These are phyloP conservation scores for Urostyla sp. DNA, from an alignment of 73 alveolate species.

Conservation along the genomic window DNA sequence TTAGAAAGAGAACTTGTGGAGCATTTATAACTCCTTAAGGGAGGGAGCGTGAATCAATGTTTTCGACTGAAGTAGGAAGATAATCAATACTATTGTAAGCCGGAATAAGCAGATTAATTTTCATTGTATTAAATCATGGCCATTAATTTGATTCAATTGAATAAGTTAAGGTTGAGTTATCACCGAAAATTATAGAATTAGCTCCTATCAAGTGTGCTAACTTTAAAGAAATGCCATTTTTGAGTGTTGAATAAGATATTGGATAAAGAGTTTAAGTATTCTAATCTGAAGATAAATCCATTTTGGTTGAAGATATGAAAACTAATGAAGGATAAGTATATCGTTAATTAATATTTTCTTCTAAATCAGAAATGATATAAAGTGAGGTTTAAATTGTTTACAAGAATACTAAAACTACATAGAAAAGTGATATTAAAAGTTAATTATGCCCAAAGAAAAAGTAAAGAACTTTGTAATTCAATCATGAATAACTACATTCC, in stretches of 20 bases:
- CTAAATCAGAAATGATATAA: slow-evolving; percentile 31
- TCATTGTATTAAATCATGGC: slow-evolving; percentile 47
- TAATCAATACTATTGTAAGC: slow-evolving; percentile 15
- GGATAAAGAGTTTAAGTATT: slow-evolving; percentile 23
- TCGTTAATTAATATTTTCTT: slow-evolving; percentile 18
- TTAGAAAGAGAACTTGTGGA: slow-evolving; percentile 50
- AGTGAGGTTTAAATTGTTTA: slow-evolving; percentile 27
- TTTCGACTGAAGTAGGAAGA: slow-evolving; percentile 52
- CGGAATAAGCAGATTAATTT: slow-evolving; percentile 26
- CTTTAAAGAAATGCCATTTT: slow-evolving; percentile 42
- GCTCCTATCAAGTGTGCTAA: slow-evolving; percentile 33
- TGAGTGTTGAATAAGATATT: slow-evolving; percentile 31
- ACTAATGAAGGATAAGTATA: neutral
- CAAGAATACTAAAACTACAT: neutral
- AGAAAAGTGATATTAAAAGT: slow-evolving; percentile 7
- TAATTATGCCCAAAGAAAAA: slow-evolving; percentile 32
- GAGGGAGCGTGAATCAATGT: slow-evolving; percentile 40
- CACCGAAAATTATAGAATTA: slow-evolving; percentile 43
- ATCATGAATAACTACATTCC: slow-evolving; percentile 19
- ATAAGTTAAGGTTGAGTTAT: slow-evolving; percentile 27
- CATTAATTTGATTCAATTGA: slow-evolving; percentile 49
- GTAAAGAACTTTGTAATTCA: slow-evolving; percentile 25
- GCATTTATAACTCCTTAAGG: slow-evolving; percentile 61
- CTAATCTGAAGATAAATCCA: slow-evolving; percentile 30
- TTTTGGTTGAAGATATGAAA: slow-evolving; percentile 39